These are phyloP conservation scores for Exophiala bonariae DNA, from an alignment of 2,329 filamentous ascomycete genomes.

Conservation along the genomic window DNA sequence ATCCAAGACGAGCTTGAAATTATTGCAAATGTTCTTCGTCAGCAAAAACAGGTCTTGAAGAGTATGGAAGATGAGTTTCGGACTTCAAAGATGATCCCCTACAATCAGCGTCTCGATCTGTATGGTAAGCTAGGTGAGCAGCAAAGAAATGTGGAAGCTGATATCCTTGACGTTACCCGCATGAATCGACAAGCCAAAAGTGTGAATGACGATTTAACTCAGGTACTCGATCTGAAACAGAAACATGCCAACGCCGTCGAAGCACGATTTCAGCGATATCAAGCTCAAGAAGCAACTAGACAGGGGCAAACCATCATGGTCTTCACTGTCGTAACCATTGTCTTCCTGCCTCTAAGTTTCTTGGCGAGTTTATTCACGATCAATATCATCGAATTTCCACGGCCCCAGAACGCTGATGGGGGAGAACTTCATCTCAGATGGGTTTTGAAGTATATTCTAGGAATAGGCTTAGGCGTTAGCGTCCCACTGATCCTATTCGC, in stretches of 20 bases:
- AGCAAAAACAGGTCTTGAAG: conserved; percentile 49
- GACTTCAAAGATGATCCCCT: conserved; percentile 8
- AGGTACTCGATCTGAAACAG: conserved; percentile 67
- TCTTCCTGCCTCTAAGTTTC: conserved; percentile 58
- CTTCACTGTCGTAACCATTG: conserved; percentile 60
- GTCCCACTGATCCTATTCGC: conserved; percentile 41
- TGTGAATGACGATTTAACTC: conserved; percentile 61
- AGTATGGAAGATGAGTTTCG: conserved; percentile 48
- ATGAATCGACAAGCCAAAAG: conserved; percentile 64
- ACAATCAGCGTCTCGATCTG: conserved; percentile 6
- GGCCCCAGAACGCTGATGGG: conserved; percentile 28
- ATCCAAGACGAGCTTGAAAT: conserved; percentile 68
- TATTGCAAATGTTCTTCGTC: conserved; percentile 54
- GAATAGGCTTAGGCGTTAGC: conserved; percentile 55
- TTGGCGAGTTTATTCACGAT: conserved; percentile 59
- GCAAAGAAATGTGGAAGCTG: conserved; percentile 57
- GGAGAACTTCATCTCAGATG: conserved; percentile 47
- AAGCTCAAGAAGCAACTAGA: conserved; percentile 60
- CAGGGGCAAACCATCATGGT: conserved; percentile 60
- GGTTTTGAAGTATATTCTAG: conserved; percentile 58
- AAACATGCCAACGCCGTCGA: conserved; percentile 69
- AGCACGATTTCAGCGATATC: conserved; percentile 49
- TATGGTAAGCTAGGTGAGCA: conserved; percentile 43
- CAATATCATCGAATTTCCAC: conserved; percentile 52
- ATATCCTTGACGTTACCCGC: conserved; percentile 60